Evolutionary conservation across 495 filamentous ascomycete genomes (phyloP).

Genomic region (Cercophora sp.): DNA sequence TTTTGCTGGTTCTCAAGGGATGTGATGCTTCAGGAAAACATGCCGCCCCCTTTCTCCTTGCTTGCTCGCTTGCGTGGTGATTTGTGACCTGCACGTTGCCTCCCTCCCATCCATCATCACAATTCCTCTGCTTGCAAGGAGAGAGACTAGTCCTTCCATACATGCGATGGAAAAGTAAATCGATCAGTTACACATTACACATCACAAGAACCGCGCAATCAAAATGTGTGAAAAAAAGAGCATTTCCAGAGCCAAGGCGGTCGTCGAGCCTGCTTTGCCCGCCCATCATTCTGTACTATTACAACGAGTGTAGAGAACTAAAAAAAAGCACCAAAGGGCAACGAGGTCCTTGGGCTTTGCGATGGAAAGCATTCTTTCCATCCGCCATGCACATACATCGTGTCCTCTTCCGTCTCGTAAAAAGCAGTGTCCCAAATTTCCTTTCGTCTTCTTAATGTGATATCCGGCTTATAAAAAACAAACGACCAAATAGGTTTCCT

Average conservation of each 20-base stretch:
- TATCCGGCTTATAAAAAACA: constrained; percentile 3
- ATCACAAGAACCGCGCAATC: background rate
- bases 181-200: no score
- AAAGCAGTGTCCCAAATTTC: background rate
- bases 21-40: no score
- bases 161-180: no score
- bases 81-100: no score
- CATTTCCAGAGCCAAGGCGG: constrained; percentile 34
- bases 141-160: no score
- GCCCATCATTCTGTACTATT: constrained; percentile 44
- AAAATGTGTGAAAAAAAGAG: constrained; percentile 11
- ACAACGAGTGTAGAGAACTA: constrained; percentile 54
- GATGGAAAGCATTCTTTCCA: background rate
- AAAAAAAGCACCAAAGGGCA: constrained; percentile 7
- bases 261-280: constrained; percentile 29
- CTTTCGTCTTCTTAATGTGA: background rate
- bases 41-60: no score
- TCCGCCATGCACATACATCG: background rate
- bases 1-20: no score
- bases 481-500: no score
- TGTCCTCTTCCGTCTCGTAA: background rate
- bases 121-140: no score
- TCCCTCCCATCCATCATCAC: no score
- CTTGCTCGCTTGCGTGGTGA: no score
- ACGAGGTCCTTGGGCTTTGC: background rate